Evolutionary conservation across 192 early-diverging fungal species (phyloP).

Genomic region (Rhizoclosmatium globosum): DNA sequence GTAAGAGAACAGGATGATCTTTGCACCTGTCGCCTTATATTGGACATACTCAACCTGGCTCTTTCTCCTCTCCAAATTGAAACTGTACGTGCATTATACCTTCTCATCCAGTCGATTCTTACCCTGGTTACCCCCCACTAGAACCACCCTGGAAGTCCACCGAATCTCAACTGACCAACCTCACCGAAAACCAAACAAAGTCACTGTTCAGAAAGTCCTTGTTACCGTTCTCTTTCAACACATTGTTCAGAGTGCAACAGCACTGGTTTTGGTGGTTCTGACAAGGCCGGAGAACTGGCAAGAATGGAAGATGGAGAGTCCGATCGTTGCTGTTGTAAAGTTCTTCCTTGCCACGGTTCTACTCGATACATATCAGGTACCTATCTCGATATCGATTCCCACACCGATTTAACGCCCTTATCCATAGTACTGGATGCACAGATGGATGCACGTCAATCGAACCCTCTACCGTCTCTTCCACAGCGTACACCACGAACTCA

Average conservation of each 20-base stretch:
- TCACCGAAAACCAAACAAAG: slow-evolving; percentile 66
- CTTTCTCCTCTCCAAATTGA: slow-evolving; percentile 64
- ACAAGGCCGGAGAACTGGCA: slow-evolving; percentile 39
- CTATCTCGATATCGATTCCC: neutral
- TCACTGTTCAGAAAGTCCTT: slow-evolving; percentile 71
- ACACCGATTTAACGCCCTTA: neutral
- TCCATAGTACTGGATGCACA: slow-evolving; percentile 75
- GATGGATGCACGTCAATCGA: slow-evolving; percentile 71
- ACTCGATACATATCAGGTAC: slow-evolving; percentile 55
- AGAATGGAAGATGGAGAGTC: slow-evolving; percentile 42
- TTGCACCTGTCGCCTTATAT: slow-evolving; percentile 66
- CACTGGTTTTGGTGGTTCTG: slow-evolving; percentile 45
- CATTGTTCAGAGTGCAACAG: slow-evolving; percentile 63
- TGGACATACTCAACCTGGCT: slow-evolving; percentile 75
- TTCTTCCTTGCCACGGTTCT: slow-evolving; percentile 42
- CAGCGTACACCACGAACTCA: slow-evolving; percentile 75
- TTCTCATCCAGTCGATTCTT: neutral
- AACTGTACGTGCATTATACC: slow-evolving; percentile 38
- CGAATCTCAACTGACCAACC: slow-evolving; percentile 65
- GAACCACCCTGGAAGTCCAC: slow-evolving; percentile 73
- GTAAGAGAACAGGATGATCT: slow-evolving; percentile 57
- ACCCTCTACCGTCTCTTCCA: slow-evolving; percentile 79
- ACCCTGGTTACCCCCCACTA: neutral
- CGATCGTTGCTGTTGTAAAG: slow-evolving; percentile 41
- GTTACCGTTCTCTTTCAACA: slow-evolving; percentile 72